phyloP scores from a whole-genome alignment of 2,329 filamentous ascomycete genomes.

The Exophiala bonariae region DNA sequence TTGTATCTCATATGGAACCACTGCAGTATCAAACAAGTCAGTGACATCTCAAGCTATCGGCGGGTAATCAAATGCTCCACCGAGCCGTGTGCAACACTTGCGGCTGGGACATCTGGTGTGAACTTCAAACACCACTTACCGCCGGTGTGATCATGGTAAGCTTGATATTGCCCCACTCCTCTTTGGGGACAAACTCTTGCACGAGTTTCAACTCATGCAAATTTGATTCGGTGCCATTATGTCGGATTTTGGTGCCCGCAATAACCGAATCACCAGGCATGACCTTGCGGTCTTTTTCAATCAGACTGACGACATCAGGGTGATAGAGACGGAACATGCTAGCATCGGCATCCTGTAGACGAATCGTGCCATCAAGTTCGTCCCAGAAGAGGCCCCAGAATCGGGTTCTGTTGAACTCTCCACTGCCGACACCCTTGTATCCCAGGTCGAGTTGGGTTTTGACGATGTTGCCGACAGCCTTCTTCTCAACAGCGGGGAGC shows the following conservation, averaged over 20 bases:
- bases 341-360: constrained; percentile 48
- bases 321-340: constrained; percentile 60
- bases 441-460: constrained; percentile 64
- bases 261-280: constrained; percentile 56
- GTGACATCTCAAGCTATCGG: too few relatives aligned
- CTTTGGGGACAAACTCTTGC: constrained; percentile 58
- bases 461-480: constrained; percentile 65
- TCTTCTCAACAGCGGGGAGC: constrained; percentile 63
- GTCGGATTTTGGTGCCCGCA: constrained; percentile 59
- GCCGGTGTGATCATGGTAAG: constrained; percentile 67
- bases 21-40: constrained; percentile 12
- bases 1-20: constrained; percentile 69
- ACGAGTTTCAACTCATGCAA: constrained; percentile 61
- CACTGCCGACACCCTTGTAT: constrained; percentile 65
- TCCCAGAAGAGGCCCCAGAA: constrained; percentile 61
- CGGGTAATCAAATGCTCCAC: too few relatives aligned
- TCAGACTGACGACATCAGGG: constrained; percentile 63
- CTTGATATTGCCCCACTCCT: constrained; percentile 66
- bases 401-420: constrained; percentile 37
- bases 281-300: constrained; percentile 55
- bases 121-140: constrained; percentile 6
- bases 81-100: too few relatives aligned
- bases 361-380: constrained; percentile 55
- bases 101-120: too few relatives aligned
- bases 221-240: constrained; percentile 56